Base-by-base conservation (phyloP, 2,329 filamentous ascomycete genomes). In the Polychaeton citri region DNA sequence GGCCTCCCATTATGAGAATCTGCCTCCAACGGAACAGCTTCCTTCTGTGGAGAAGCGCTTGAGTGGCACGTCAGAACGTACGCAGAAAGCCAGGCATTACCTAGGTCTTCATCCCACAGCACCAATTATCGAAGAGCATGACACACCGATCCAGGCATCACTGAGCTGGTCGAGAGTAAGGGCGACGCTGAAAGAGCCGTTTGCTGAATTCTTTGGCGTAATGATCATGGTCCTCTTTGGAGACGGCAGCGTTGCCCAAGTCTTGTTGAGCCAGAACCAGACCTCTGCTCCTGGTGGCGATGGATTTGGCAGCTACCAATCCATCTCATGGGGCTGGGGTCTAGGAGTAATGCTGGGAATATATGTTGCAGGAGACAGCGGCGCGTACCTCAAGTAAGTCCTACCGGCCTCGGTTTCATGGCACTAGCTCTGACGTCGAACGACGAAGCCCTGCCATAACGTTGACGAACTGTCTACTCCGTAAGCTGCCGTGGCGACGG, bases 401-500 rank as follows among this genome's bases (percentile, higher is more conserved):
- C n/a, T n/a, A n/a, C n/a, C n/a, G n/a, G n/a, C n/a, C n/a, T n/a
- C n/a, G n/a, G n/a, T n/a, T n/a, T n/a, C n/a, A n/a, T n/a, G n/a
- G n/a, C n/a, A n/a, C n/a, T n/a, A n/a, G n/a, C n/a, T n/a, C n/a
- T n/a, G n/a, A n/a, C n/a, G n/a, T n/a, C n/a, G n/a, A n/a, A n/a
- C n/a, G n/a, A n/a, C n/a, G n/a, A n/a, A n/a, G n/a, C 33, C 66
- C 66, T 0, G 62, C 60, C 0, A 51, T 69, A 2, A 62, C 63
- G 0, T 53, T 69, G 19, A 51, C 55, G 19, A 50, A 64, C 4
- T 56, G 53, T 4, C 36, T 55, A n/a, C 70, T 62, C 46, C 63
- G 68, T 24, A 67, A 67, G 0, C 71, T 75, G 28, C 71, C 71
- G 0, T 63, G 66, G 35, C 51, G 60, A 4, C 65, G 70, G 49